Base-by-base conservation (phyloP, 208 protist genomes). In the Porcisia hertigi region DNA sequence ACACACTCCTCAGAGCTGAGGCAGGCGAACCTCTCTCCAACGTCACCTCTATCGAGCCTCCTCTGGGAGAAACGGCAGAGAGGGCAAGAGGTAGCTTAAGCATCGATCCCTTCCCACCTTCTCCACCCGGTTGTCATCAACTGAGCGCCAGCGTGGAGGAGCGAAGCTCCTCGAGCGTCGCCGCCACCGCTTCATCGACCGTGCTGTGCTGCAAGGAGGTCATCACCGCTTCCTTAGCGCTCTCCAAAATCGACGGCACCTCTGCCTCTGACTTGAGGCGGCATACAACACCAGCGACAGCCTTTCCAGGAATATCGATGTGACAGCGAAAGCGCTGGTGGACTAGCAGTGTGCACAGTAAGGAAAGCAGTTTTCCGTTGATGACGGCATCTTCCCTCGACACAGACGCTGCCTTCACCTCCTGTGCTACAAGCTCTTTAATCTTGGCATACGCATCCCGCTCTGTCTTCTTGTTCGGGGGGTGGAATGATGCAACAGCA, bases 391-490 rank as follows among this genome's bases (percentile, higher is more conserved):
- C 85, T 2, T 69, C 57, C 3, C 57, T 54, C 41, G 92, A 93
- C 20, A 64, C 73, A n/a, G 75, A 34, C 30, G 60, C 20, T 12
- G 18, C 55, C 34, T 34, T 55, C 25, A 90, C 84, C 36, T 83
- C 80, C 39, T 64, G 73, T 14, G 52, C 36, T 3, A 87, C 55
- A 2, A 41, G 58, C 49, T 80, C 76, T 71, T 73, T 86, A 67
- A 91, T 71, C 49, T 73, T 81, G 3, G 79, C 71, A 73, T 88
- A 86, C 14, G 73, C 69, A 25, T 92, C 89, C 16, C 91, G 86
- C 79, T 95, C 91, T 1, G 76, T 25, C 75, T 91, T 92, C 71
- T 95, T 95, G 75, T 86, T 93, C 16, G 80, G 86, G 49, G 77
- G 52, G 77, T 95, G 82, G 65, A 95, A 95, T 16, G 82, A 72